Base-by-base conservation (phyloP, 495 filamentous ascomycete genomes). In the Tuber melanosporum region DNA sequence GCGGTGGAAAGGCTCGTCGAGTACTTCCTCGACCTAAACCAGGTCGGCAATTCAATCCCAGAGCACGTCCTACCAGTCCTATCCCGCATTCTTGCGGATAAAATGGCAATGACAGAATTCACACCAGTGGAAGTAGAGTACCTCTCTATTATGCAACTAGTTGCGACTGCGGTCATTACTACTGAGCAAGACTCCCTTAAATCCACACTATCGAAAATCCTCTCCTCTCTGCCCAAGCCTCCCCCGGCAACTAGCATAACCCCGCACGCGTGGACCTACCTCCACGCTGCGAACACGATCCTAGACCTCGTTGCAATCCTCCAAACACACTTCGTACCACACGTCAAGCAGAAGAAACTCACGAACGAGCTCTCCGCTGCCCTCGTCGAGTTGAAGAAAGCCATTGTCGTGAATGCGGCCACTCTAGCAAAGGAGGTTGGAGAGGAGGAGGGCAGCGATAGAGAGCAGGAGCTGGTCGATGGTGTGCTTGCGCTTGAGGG, bases 381-480 rank as follows among this genome's bases (percentile, higher is more conserved):
- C 14, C 70, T 75, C 22, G 80, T 76, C 20, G 52, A 42, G 36
- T 70, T 82, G 3, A 73, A 79, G 44, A 79, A 82, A 57, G 66
- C 73, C 15, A 15, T 82, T n/a, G 71, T 70, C 4, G 20, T 69
- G 7, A 43, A 39, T 39, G 36, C 82, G 22, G 71, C 69, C 0
- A 32, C 75, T 5, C 71, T 80, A 12, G 74, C 72, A 36, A 75
- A 74, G 47, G 76, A 62, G n/a, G 73, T 83, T 26, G 74, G 26
- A 32, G 52, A 74, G 39, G 78, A 79, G 71, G 82, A 78, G 20
- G 73, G 76, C n/a, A 79, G 79, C 14, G 77, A 79, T n/a, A 77
- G 57, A 22, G 77, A 76, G 76, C 81, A 83, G 62, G 75, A 77
- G 43, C 26, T 83, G 8, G 73, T 83, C 1, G 81, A 83, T 70